Evolutionary conservation across 106 monocot genomes (phyloP).

Genomic region (Dendrobium officinale): DNA sequence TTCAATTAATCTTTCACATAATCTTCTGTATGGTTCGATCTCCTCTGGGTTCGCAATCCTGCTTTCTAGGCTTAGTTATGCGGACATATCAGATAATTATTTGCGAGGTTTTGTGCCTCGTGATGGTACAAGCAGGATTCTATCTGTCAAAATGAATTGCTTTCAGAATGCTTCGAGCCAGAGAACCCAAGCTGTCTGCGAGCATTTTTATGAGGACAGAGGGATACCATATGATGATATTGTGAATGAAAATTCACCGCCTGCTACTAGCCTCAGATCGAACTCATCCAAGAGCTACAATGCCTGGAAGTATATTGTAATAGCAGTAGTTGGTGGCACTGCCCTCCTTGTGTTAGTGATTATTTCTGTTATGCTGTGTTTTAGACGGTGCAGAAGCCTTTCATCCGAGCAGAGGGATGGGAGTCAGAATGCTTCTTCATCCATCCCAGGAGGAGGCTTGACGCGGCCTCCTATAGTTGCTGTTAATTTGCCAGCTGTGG

Average conservation of each 20-base stretch:
- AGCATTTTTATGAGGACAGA: constrained; percentile 42
- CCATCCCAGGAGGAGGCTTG: neutral
- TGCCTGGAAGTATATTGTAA: constrained; percentile 46
- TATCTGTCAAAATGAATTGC: constrained; percentile 52
- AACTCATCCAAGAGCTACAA: constrained; percentile 13
- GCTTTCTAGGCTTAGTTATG: constrained; percentile 20
- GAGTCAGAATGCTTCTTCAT: neutral
- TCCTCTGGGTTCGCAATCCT: constrained; percentile 16
- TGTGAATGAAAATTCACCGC: constrained; percentile 7
- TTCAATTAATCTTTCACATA: constrained; percentile 52
- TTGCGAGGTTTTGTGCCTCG: constrained; percentile 36
- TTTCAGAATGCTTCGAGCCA: constrained; percentile 41
- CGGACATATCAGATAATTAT: constrained; percentile 64
- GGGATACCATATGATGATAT: constrained; percentile 28
- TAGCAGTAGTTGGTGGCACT: constrained; percentile 44
- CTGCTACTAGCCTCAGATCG: constrained; percentile 6
- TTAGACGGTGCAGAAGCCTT: constrained; percentile 11
- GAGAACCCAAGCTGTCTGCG: constrained; percentile 46
- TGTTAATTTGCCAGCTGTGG: constrained; percentile 8
- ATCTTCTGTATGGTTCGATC: constrained; percentile 45
- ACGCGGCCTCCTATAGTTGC: constrained; percentile 16
- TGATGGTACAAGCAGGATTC: neutral
- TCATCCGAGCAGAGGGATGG: constrained; percentile 2
- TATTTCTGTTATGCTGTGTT: constrained; percentile 16
- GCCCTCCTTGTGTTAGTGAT: constrained; percentile 18